Evolutionary conservation across 768 basidiomycete species (phyloP), one percentile per base, ranked within the genome.

Genomic region (Tephrocybe sp.): DNA sequence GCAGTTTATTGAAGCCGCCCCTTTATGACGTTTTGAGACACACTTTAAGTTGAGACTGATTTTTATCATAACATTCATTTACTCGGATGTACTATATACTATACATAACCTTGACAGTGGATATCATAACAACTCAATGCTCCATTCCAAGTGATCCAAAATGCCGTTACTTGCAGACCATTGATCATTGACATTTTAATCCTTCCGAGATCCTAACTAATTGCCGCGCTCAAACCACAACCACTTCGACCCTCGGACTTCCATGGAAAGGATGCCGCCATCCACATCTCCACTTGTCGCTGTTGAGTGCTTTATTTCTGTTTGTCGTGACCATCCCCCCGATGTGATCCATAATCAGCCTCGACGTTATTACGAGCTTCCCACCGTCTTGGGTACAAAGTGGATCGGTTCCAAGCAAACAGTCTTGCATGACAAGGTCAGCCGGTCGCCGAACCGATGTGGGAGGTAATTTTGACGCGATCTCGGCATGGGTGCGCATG

Each of bases 241-340:
- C 66, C 1, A 77, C 74, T 3, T 62, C 61, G 1, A 71, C 68
- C 37, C 69, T 69, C 11, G 60, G 54, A 17, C 60, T 58, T 24
- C 73, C 73, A 57, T 77, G 73, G 48, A 76, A 75, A 23, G 73
- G 66, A 62, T 75, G 73, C 18, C 73, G 65, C 75, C 73, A 76
- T n/a, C 73, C 69, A 52, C 74, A 77, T 49, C 68, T 64, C 72
- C 73, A 75, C 50, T 72, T 71, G 25, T 70, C 65, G 10, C 53
- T 38, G 26, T 68, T 66, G 10, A 65, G 62, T 3, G 44, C 28
- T 45, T 73, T 69, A 3, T 65, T 60, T 5, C 26, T 37, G 37
- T 65, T 65, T 3, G 73, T 77, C 38, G 72, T 73, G 11, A 60
- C 63, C 52, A 58, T 60, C 12, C 66, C 73, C 21, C 74, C 73